phyloP scores from a whole-genome alignment of 2,329 filamentous ascomycete genomes.

The Chalara sp. region DNA sequence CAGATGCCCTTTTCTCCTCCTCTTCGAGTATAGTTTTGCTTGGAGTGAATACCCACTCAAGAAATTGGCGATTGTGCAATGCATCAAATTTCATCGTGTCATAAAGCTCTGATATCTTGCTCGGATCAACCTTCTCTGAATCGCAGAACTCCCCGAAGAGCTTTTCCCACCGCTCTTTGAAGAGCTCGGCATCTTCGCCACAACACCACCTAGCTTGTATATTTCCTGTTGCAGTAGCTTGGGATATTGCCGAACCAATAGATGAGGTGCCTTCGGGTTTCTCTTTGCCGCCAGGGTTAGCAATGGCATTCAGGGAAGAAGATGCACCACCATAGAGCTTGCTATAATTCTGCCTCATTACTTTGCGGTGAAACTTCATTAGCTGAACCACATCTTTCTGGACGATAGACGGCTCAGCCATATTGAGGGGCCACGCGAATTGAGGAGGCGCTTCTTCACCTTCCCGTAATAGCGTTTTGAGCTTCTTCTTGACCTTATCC shows the following conservation, averaged over 20 bases:
- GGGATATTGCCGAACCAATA: conserved; percentile 43
- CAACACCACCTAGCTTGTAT: conserved; percentile 95
- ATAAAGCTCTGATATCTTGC: conserved; percentile 96
- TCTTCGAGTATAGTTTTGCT: conserved; percentile 72
- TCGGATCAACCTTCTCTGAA: conserved; percentile 94
- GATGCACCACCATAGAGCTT: conserved; percentile 66
- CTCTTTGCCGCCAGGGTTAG: conserved; percentile 37
- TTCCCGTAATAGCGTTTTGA: conserved; percentile 85
- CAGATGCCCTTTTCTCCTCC: conserved; percentile 37
- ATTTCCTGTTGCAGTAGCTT: conserved; percentile 54
- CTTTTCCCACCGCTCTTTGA: conserved; percentile 97
- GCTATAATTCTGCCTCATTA: conserved; percentile 91
- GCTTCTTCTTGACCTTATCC: conserved; percentile 99
- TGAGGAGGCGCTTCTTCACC: conserved; percentile 91
- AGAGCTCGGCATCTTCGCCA: conserved; percentile 88
- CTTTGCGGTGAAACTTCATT: conserved; percentile 93
- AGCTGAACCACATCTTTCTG: conserved; percentile 87
- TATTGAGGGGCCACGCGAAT: conserved; percentile 96
- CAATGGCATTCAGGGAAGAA: conserved; percentile 53
- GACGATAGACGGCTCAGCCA: conserved; percentile 89
- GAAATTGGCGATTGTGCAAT: conserved; percentile 88
- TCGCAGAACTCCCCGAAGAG: conserved; percentile 95
- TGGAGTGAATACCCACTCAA: conserved; percentile 96
- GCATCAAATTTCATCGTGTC: conserved; percentile 99
- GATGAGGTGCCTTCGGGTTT: conserved; percentile 31